phyloP scores from a whole-genome alignment of 2,329 filamentous ascomycete genomes.

The Parastagonospora nodorum region DNA sequence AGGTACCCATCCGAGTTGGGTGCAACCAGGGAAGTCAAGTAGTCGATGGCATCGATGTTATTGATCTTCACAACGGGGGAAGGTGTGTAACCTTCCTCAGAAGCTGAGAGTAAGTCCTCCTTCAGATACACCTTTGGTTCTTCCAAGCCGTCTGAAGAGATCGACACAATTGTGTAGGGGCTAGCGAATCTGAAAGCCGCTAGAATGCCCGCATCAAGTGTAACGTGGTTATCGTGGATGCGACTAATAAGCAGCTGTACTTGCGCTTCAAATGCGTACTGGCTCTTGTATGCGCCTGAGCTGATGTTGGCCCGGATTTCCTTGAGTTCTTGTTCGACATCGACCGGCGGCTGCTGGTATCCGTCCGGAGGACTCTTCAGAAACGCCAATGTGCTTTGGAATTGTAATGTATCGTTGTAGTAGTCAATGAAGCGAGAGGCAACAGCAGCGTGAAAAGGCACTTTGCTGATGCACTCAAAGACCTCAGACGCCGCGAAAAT shows the following conservation, averaged over 20 bases:
- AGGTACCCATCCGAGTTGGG: constrained; percentile 43
- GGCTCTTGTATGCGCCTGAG: constrained; percentile 36
- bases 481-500: constrained; percentile 6
- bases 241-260: constrained; percentile 36
- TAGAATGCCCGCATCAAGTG: constrained; percentile 30
- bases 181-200: constrained; percentile 29
- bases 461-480: constrained; percentile 47
- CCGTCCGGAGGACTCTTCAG: constrained; percentile 47
- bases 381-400: constrained; percentile 51
- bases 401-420: constrained; percentile 52
- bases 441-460: constrained; percentile 53
- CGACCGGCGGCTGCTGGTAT: constrained; percentile 49
- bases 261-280: constrained; percentile 48
- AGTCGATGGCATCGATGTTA: constrained; percentile 24
- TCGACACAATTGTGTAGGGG: constrained; percentile 30
- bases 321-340: constrained; percentile 35
- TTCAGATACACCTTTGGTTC: constrained; percentile 40
- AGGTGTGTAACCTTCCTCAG: constrained; percentile 26
- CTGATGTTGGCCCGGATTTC: constrained; percentile 29
- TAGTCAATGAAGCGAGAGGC: constrained; percentile 53
- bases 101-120: constrained; percentile 28
- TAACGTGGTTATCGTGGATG: constrained; percentile 42
- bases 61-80: constrained; percentile 34
- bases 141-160: constrained; percentile 26
- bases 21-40: constrained; percentile 21